Evolutionary conservation across 2,329 filamentous ascomycete genomes (phyloP), one percentile per base, ranked within the genome.

Genomic region (Fusarium setosum): DNA sequence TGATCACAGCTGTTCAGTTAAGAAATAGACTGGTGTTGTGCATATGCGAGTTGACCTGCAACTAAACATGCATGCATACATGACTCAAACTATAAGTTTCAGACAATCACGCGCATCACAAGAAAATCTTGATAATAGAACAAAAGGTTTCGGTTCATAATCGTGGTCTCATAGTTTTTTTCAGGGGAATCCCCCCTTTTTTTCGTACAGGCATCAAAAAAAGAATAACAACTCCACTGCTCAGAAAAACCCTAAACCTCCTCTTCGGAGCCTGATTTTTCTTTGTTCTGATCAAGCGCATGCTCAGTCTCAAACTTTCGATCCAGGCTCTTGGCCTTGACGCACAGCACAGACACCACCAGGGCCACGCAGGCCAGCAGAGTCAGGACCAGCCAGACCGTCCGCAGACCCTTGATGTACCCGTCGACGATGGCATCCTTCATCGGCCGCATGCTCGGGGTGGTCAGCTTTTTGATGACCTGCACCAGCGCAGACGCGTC

Each of bases 401-500:
- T 72, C 45, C 63, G 68, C 47, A 80, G 60, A 17, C 71, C 71
- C 24, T 77, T 73, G 37, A 71, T 72, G 38, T 76, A 80, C 1
- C 76, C 78, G 10, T 69, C 45, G 1, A 77, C 54, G n/a, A 80
- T 70, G 4, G 67, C 56, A 11, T 61, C 59, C 37, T 70, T 73
- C 56, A 67, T 65, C 37, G 12, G 53, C 3, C 59, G 31, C 59
- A 65, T 63, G 4, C 69, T 65, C 3, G 60, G 54, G 9, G 81
- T 77, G 80, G 90, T 86, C n/a, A n/a, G n/a, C 2, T 71, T 70
- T 71, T 59, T 66, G 18, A 70, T 34, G 13, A 65, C 24, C 84
- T 85, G 73, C 0, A 90, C 86, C 12, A 90, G 78, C 0, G 82
- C 83, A 0, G 87, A 86, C 0, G 88, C 86, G 72, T 90, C 86